Evolutionary conservation across 73 alveolate species (phyloP).

Genomic region (Paraurostyla sp.): DNA sequence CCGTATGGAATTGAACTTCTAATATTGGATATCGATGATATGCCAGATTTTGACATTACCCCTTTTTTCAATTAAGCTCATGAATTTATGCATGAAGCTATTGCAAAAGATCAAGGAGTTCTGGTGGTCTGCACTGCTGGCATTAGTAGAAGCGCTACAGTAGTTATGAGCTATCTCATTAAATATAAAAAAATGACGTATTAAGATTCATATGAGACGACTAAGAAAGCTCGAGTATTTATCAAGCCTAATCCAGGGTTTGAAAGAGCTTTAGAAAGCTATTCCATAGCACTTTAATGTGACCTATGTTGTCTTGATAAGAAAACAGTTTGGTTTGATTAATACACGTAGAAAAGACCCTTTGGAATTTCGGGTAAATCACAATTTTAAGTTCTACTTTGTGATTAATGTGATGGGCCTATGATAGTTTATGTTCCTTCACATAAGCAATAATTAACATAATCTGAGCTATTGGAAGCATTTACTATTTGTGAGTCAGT

Average conservation of each 20-base stretch:
- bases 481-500: constrained; percentile 1
- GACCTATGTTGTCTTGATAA: constrained; percentile 39
- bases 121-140: constrained; percentile 69
- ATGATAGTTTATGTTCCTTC: constrained; percentile 49
- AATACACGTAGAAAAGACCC: constrained; percentile 3
- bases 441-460: not conserved
- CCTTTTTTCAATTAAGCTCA: constrained; percentile 32
- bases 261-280: constrained; percentile 12
- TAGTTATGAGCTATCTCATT: constrained; percentile 54
- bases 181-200: constrained; percentile 36
- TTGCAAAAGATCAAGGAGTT: constrained; percentile 7
- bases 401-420: constrained; percentile 68
- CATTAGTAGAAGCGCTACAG: constrained; percentile 57
- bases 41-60: constrained; percentile 55
- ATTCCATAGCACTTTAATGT: not conserved
- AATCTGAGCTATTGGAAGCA: not conserved
- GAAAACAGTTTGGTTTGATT: constrained; percentile 53
- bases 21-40: constrained; percentile 56
- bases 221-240: constrained; percentile 20
- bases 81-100: constrained; percentile 5
- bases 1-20: constrained; percentile 18
- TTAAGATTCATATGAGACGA: constrained; percentile 22
- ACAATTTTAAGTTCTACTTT: constrained; percentile 38
- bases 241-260: constrained; percentile 65
- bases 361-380: no score